Conservation (phyloP, 2,329 filamentous ascomycete genomes). For the Magnaporthiopsis rhizophila region DNA sequence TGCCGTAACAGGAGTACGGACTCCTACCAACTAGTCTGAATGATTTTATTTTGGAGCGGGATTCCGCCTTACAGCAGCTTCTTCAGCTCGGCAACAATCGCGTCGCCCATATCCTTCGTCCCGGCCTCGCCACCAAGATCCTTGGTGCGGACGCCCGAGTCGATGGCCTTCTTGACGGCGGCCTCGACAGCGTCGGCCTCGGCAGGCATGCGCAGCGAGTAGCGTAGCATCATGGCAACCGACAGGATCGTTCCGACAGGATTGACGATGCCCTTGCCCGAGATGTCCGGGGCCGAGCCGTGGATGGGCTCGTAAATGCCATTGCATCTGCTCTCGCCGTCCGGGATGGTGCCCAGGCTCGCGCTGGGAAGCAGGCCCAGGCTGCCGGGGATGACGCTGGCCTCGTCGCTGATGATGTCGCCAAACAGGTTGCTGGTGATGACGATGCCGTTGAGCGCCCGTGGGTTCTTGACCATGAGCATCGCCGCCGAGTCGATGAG, state of each 20-base stretch:
- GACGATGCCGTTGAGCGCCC: constrained; percentile 79
- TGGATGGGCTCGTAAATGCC: constrained; percentile 98
- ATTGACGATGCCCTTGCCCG: constrained; percentile 84
- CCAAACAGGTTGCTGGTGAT: constrained; percentile 93
- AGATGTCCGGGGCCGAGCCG: constrained; percentile 92
- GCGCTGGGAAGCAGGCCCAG: constrained; percentile 84
- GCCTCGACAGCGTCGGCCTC: constrained; percentile 75
- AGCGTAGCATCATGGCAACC: constrained; percentile 91
- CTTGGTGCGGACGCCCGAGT: constrained; percentile 68
- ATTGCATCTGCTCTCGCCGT: constrained; percentile 76
- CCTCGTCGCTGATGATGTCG: constrained; percentile 94
- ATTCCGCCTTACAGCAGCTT: constrained; percentile 46
- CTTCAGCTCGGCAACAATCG: constrained; percentile 65
- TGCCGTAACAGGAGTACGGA: no score
- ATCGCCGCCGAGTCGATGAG: constrained; percentile 96
- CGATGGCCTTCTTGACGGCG: constrained; percentile 72
- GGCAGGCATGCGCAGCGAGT: constrained; percentile 72
- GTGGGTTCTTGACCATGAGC: constrained; percentile 93
- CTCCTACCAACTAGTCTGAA: no score
- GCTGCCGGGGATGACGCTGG: constrained; percentile 85
- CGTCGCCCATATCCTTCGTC: constrained; percentile 71
- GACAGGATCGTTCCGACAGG: constrained; percentile 88
- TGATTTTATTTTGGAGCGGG: no score
- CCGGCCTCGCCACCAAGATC: constrained; percentile 74
- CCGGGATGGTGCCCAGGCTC: constrained; percentile 76